A percentile compares a stretch with the other conserved stretches of the same genome.
phyloP scores from a whole-genome alignment of 257 asterid species.

The Asclepias syriaca region DNA sequence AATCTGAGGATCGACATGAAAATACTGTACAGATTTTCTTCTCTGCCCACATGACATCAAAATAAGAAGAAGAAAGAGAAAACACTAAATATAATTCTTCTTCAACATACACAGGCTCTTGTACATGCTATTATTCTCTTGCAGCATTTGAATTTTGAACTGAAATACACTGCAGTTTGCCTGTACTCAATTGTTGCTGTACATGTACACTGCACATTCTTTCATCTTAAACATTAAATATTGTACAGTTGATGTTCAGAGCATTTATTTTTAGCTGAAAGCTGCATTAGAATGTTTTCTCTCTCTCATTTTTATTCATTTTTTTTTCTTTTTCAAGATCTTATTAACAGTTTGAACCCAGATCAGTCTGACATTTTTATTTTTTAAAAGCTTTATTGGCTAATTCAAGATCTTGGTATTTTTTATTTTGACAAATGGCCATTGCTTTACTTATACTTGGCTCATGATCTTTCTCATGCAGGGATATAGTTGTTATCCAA shows the following conservation, averaged over 20 bases:
- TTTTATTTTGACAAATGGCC: too few species aligned
- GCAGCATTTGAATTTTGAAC: conserved; percentile 4
- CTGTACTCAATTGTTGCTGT: background rate
- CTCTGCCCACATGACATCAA: background rate
- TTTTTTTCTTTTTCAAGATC: too few species aligned
- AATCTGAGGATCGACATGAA: background rate
- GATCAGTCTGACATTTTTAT: too few species aligned
- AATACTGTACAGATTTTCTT: background rate
- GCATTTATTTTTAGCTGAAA: background rate
- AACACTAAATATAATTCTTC: background rate
- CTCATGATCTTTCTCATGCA: too few species aligned
- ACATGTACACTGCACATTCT: background rate
- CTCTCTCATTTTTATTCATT: background rate
- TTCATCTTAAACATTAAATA: background rate
- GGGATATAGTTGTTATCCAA: too few species aligned
- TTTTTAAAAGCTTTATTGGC: too few species aligned
- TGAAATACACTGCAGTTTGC: background rate
- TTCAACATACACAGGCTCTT: background rate
- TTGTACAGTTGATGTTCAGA: background rate
- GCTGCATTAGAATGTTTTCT: background rate
- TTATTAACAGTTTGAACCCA: too few species aligned
- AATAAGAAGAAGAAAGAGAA: conserved; percentile 6
- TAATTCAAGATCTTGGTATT: too few species aligned
- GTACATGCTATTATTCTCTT: background rate
- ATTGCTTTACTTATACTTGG: too few species aligned